Evolutionary conservation across 176 grass and related monocot species (phyloP).

Genomic region (Musa beccarii): DNA sequence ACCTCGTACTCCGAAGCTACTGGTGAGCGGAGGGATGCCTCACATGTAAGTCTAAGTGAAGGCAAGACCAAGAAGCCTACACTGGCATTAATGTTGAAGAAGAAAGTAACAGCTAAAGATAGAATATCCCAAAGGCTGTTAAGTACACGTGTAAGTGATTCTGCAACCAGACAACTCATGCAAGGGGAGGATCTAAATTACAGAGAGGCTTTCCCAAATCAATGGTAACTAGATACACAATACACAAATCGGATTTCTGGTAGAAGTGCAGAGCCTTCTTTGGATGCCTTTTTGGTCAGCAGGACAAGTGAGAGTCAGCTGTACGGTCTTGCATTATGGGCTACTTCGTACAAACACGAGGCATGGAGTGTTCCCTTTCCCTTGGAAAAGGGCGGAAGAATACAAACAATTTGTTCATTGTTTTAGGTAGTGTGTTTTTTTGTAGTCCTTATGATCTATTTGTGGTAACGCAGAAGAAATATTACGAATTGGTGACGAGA

Average conservation of each 20-base stretch:
- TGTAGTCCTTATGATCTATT: too few relatives aligned
- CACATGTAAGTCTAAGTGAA: constrained; percentile 14
- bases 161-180: constrained; percentile 30
- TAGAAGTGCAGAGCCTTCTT: not conserved
- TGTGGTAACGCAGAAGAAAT: too few relatives aligned
- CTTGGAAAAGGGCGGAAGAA: too few relatives aligned
- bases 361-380: too few relatives aligned
- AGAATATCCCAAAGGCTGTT: constrained; percentile 71
- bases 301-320: not conserved
- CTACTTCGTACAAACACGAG: not conserved
- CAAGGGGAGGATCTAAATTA: constrained; percentile 59
- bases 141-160: constrained; percentile 37
- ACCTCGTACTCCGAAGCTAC: constrained; percentile 54
- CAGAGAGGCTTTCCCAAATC: constrained; percentile 73
- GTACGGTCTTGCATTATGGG: not conserved
- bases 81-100: constrained; percentile 83
- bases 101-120: constrained; percentile 75
- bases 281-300: not conserved
- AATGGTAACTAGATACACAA: constrained; percentile 32
- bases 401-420: too few relatives aligned
- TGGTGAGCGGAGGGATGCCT: constrained; percentile 31
- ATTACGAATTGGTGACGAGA: too few relatives aligned
- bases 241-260: not conserved
- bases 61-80: constrained; percentile 52
- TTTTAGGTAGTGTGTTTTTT: too few relatives aligned